phyloP scores from a whole-genome alignment of 2,329 filamentous ascomycete genomes.

The Metarhizium album region DNA sequence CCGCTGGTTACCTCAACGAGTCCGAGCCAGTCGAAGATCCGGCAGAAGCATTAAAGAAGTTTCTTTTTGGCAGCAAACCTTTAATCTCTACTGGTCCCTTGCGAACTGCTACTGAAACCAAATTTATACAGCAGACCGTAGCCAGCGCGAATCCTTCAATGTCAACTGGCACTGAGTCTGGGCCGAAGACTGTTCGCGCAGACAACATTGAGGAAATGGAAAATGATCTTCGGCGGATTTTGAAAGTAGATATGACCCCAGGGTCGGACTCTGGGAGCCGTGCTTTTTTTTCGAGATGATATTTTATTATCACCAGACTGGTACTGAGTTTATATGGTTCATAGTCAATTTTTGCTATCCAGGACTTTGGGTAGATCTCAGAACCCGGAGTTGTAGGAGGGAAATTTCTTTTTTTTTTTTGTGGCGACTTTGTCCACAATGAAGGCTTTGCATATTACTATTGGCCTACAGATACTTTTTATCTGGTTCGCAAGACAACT shows the following conservation, averaged over 20 bases:
- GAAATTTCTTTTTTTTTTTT: not conserved
- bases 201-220: constrained; percentile 39
- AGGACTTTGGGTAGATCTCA: not conserved
- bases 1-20: not conserved
- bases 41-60: constrained; percentile 45
- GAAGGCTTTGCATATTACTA: not conserved
- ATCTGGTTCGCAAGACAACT: not conserved
- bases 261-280: constrained; percentile 12
- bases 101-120: not conserved
- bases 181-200: constrained; percentile 2
- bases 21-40: constrained; percentile 17
- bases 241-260: constrained; percentile 31
- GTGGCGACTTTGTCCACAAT: not conserved
- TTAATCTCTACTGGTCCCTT: not conserved
- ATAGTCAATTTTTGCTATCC: not conserved
- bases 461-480: constrained; percentile 1
- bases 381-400: not conserved
- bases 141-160: not conserved
- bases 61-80: constrained; percentile 35
- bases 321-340: not conserved
- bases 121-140: not conserved
- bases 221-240: constrained; percentile 40
- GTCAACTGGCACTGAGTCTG: not conserved
- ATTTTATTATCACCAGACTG: not conserved
- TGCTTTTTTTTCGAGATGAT: constrained; percentile 15